Evolutionary conservation across 2,329 filamentous ascomycete genomes (phyloP).

Genomic region (Pezicula rhizophila): DNA sequence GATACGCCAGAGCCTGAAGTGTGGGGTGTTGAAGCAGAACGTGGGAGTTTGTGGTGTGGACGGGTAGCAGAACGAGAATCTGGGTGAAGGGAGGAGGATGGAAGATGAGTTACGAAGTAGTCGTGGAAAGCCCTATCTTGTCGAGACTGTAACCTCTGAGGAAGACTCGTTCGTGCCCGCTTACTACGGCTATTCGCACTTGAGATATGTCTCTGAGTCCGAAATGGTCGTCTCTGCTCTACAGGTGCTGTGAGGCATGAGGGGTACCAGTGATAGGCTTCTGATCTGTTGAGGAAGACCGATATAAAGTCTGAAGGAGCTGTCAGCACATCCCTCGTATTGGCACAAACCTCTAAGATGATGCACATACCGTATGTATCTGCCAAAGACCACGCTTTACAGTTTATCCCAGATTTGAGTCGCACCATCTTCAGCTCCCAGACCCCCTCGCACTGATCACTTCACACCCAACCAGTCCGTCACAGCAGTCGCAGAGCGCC

Average conservation of each 20-base stretch:
- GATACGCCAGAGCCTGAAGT: conserved; percentile 46
- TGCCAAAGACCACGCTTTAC: conserved; percentile 21
- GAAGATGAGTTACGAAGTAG: conserved; percentile 95
- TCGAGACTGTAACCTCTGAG: not conserved
- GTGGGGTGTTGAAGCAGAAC: conserved; percentile 77
- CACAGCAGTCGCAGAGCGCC: conserved; percentile 8
- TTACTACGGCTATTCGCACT: too few relatives aligned
- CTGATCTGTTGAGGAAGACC: conserved; percentile 17
- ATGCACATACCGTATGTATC: conserved; percentile 25
- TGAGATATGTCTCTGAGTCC: not conserved
- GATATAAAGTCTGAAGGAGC: conserved; percentile 22
- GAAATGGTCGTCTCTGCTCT: conserved; percentile 4
- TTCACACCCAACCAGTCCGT: not conserved
- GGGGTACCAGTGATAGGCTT: not conserved
- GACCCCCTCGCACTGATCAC: not conserved
- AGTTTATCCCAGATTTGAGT: conserved; percentile 6
- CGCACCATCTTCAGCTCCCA: conserved; percentile 10
- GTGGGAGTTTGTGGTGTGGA: conserved; percentile 78
- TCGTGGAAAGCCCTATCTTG: conserved; percentile 62
- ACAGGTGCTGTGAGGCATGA: conserved; percentile 2
- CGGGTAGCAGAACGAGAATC: conserved; percentile 62
- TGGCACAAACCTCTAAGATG: not conserved
- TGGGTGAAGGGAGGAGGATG: conserved; percentile 86
- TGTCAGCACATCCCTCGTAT: conserved; percentile 1
- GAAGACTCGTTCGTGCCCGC: not conserved